A percentile compares a stretch with the other conserved stretches of the same genome.
These are phyloP conservation scores for Cochlearia excelsa DNA, from an alignment of 345 rosid genomes.

Conservation along the genomic window DNA sequence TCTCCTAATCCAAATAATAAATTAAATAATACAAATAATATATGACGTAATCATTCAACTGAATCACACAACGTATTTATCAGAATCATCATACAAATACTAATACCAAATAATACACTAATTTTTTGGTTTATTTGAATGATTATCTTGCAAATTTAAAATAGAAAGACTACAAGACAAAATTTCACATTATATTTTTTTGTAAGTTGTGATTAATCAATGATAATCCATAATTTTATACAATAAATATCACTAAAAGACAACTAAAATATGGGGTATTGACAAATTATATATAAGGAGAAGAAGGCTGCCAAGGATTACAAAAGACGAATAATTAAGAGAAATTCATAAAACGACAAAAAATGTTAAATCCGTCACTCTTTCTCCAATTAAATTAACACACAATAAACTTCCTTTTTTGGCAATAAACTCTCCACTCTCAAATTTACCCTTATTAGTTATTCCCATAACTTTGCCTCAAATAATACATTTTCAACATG, in stretches of 20 bases:
- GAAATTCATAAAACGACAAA: constrained; percentile 21
- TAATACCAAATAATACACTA: background rate
- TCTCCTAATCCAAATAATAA: constrained; percentile 13
- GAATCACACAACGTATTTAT: constrained; percentile 5
- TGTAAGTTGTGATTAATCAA: constrained; percentile 28
- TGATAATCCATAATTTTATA: constrained; percentile 6
- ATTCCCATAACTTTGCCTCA: constrained; percentile 24
- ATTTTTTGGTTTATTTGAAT: background rate
- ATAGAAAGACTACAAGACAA: constrained; percentile 8
- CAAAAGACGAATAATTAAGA: constrained; percentile 42
- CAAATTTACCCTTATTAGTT: constrained; percentile 22
- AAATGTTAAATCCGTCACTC: constrained; percentile 60
- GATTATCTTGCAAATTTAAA: constrained; percentile 4
- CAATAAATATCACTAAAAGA: background rate
- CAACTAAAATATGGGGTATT: constrained; percentile 13
- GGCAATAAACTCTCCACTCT: constrained; percentile 38
- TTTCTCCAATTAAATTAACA: constrained; percentile 37
- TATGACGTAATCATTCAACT: constrained; percentile 24
- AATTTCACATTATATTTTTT: constrained; percentile 1
- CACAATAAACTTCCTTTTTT: constrained; percentile 33
- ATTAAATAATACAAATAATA: constrained; percentile 22
- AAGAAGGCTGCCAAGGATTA: constrained; percentile 30
- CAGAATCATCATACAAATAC: constrained; percentile 2
- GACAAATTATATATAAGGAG: constrained; percentile 11
- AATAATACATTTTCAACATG: background rate